Conservation (phyloP, 2,329 filamentous ascomycete species). For the Ceratocystis eucalypticola region DNA sequence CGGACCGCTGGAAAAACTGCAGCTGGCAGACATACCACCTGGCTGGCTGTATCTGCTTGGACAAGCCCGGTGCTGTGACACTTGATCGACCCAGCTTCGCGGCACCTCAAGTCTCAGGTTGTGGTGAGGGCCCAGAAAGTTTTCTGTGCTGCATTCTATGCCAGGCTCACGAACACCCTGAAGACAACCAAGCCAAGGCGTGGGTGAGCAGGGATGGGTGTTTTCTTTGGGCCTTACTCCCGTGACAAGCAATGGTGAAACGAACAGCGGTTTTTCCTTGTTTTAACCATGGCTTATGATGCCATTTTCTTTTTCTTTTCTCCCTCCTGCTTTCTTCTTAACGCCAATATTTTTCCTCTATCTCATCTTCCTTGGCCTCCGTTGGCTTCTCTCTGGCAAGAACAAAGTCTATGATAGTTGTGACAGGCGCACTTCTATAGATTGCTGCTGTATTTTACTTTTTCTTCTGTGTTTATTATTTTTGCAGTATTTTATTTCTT, state of each 20-base stretch:
- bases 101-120: background rate
- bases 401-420: background rate
- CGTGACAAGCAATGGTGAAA: background rate
- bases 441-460: background rate
- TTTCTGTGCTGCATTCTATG: background rate
- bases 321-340: constrained; percentile 1
- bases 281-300: background rate
- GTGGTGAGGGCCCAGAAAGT: background rate
- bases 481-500: constrained; percentile 19
- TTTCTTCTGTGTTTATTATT: constrained; percentile 10
- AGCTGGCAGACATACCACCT: background rate
- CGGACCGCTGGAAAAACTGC: background rate
- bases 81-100: background rate
- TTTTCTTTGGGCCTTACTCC: background rate
- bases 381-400: background rate
- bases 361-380: too few species aligned
- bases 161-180: background rate
- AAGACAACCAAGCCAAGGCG: background rate
- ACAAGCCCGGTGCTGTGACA: background rate
- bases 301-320: constrained; percentile 15
- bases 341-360: background rate
- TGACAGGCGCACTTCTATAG: constrained; percentile 1
- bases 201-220: background rate
- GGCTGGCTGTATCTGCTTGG: background rate
- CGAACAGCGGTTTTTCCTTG: background rate